Evolutionary conservation across 2,329 filamentous ascomycete species (phyloP).

Genomic region (Diplodia intermedia): DNA sequence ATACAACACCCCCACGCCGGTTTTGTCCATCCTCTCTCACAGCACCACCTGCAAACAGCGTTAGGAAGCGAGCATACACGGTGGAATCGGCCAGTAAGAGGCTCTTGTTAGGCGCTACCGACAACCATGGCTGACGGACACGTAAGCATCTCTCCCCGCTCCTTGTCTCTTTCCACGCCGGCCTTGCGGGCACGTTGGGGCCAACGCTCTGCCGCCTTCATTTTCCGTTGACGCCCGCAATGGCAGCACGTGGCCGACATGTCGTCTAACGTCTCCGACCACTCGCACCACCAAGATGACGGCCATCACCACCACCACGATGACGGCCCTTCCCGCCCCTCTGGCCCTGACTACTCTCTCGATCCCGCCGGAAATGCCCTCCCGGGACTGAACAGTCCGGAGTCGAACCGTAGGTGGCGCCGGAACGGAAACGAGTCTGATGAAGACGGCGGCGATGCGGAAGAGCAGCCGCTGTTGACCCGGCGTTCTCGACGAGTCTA

Average conservation of each 20-base stretch:
- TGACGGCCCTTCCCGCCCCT: too few relatives aligned
- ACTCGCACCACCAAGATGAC: not conserved
- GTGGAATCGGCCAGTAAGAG: not conserved
- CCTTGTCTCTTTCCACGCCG: not conserved
- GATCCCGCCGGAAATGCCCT: not conserved
- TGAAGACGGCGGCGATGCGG: not conserved
- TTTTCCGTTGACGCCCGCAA: not conserved
- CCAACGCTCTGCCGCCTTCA: not conserved
- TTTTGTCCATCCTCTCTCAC: not conserved
- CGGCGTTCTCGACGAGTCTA: not conserved
- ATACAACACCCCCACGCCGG: not conserved
- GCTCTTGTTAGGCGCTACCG: not conserved
- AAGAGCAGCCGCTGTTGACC: slow-evolving; percentile 16
- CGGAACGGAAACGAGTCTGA: not conserved
- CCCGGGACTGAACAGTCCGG: not conserved
- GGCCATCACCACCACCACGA: slow-evolving; percentile 4
- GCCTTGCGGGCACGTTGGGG: too few relatives aligned
- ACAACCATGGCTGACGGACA: not conserved
- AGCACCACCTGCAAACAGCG: not conserved
- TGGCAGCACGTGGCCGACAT: not conserved
- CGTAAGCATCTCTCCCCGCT: not conserved
- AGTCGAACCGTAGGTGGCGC: not conserved
- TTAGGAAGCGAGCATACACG: too few relatives aligned
- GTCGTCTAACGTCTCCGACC: not conserved
- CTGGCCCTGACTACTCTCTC: not conserved